Percentiles rank a stretch among this genome's conserved stretches.
phyloP scores from a whole-genome alignment of 208 protist genomes.

The Strigomonas galati region DNA sequence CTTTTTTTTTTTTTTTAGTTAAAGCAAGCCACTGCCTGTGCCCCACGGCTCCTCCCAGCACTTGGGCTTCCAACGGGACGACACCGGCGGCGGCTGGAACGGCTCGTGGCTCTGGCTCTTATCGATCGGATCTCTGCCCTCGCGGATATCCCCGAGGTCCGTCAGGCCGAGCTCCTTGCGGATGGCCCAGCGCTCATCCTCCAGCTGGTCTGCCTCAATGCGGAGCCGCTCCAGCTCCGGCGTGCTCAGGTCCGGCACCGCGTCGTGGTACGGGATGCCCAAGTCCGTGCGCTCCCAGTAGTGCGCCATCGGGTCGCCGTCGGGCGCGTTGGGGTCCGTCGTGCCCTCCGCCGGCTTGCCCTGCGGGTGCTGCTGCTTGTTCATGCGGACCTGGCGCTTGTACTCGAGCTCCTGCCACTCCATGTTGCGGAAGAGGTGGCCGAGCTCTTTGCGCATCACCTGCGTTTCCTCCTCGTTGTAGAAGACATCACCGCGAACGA shows the following conservation, averaged over 20 bases:
- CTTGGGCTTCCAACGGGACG: slow-evolving; percentile 84
- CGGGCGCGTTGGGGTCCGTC: slow-evolving; percentile 64
- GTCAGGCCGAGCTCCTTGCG: slow-evolving; percentile 83
- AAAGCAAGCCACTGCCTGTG: slow-evolving; percentile 53
- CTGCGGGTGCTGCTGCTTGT: slow-evolving; percentile 75
- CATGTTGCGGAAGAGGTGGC: slow-evolving; percentile 85
- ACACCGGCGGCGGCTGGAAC: slow-evolving; percentile 79
- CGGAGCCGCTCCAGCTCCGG: slow-evolving; percentile 80
- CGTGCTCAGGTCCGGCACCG: slow-evolving; percentile 80
- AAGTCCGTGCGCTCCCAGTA: slow-evolving; percentile 89
- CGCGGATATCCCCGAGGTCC: slow-evolving; percentile 83
- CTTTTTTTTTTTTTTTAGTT: no score
- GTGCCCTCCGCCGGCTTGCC: slow-evolving; percentile 77
- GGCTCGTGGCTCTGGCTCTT: slow-evolving; percentile 40
- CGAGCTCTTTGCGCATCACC: slow-evolving; percentile 86
- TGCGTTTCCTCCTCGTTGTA: slow-evolving; percentile 91
- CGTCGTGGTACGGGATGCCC: slow-evolving; percentile 86
- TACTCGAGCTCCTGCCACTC: slow-evolving; percentile 90
- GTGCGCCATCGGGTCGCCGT: slow-evolving; percentile 78
- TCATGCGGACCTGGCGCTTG: slow-evolving; percentile 84
- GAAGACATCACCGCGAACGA: slow-evolving; percentile 84
- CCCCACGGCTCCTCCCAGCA: slow-evolving; percentile 89
- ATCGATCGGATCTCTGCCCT: slow-evolving; percentile 70
- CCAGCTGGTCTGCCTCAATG: slow-evolving; percentile 75
- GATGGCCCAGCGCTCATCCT: slow-evolving; percentile 80